Evolutionary conservation across 2,329 filamentous ascomycete species (phyloP).

Genomic region (Tolypocladium ophioglossoides): DNA sequence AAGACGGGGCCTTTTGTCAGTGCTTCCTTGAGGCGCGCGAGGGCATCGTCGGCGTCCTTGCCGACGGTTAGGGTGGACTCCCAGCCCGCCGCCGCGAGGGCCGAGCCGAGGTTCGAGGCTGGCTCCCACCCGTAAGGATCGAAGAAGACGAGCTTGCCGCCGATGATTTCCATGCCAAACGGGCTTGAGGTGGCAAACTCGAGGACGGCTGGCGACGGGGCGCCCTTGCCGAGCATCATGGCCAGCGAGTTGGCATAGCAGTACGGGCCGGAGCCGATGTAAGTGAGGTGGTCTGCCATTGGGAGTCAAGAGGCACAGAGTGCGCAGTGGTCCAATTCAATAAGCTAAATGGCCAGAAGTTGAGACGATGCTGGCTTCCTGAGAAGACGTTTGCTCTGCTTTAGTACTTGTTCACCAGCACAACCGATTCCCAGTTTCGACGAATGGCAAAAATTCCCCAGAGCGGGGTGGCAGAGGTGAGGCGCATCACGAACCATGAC

Average conservation of each 20-base stretch:
- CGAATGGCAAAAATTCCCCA: neutral
- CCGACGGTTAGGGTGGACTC: constrained; percentile 3
- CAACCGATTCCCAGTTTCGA: no score
- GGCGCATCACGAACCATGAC: neutral
- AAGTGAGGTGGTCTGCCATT: constrained; percentile 1
- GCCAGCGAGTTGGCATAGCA: constrained; percentile 10
- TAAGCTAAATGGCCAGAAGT: no score
- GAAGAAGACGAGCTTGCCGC: constrained; percentile 7
- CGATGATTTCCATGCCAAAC: constrained; percentile 10
- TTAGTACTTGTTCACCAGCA: no score
- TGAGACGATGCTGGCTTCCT: no score
- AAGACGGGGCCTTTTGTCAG: constrained; percentile 7
- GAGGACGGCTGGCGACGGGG: constrained; percentile 7
- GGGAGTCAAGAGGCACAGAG: no score
- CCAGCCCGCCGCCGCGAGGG: constrained; percentile 7
- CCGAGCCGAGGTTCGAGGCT: constrained; percentile 3
- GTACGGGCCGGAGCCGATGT: constrained; percentile 10
- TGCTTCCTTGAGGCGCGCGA: constrained; percentile 3
- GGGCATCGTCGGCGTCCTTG: constrained; percentile 5
- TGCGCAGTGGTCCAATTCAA: no score
- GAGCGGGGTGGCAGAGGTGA: neutral
- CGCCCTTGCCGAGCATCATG: constrained; percentile 6
- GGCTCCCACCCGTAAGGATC: constrained; percentile 10
- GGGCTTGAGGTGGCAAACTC: constrained; percentile 9
- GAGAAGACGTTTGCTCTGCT: no score